Percentiles rank a stretch among this genome's conserved stretches.
Conservation (phyloP, 2,329 filamentous ascomycete genomes). For the Fusarium sp. region DNA sequence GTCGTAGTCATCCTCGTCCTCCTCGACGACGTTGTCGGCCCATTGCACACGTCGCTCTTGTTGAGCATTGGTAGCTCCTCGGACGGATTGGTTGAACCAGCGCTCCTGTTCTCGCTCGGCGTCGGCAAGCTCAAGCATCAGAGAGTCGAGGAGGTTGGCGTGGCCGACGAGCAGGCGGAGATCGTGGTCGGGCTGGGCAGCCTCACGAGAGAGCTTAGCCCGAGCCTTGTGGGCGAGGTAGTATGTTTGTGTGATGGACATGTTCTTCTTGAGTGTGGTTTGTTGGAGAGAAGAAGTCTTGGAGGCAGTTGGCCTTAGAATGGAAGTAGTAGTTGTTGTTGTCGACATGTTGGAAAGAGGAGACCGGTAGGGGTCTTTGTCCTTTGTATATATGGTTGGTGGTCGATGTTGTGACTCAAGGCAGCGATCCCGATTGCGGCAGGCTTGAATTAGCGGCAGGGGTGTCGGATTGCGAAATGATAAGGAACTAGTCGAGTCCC, state of each 20-base stretch:
- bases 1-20: slow-evolving; percentile 76
- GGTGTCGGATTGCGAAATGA: slow-evolving; percentile 45
- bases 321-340: slow-evolving; percentile 40
- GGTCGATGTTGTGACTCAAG: slow-evolving; percentile 44
- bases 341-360: slow-evolving; percentile 48
- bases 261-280: slow-evolving; percentile 75
- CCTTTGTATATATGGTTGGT: slow-evolving; percentile 43
- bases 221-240: slow-evolving; percentile 97
- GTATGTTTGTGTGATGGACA: slow-evolving; percentile 99
- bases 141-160: slow-evolving; percentile 94
- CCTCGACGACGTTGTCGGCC: slow-evolving; percentile 80
- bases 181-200: slow-evolving; percentile 90
- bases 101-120: slow-evolving; percentile 95
- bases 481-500: slow-evolving; percentile 37
- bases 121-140: slow-evolving; percentile 92
- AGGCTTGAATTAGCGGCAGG: slow-evolving; percentile 46
- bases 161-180: slow-evolving; percentile 95
- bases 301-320: slow-evolving; percentile 44
- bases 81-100: slow-evolving; percentile 97
- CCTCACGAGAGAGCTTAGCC: slow-evolving; percentile 94
- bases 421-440: slow-evolving; percentile 48
- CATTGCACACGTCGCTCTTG: slow-evolving; percentile 82
- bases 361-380: slow-evolving; percentile 34
- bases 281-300: slow-evolving; percentile 47
- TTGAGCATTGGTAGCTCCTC: slow-evolving; percentile 71